These are phyloP conservation scores for Ophiobolus disseminans DNA, from an alignment of 2,329 filamentous ascomycete species.

Conservation along the genomic window DNA sequence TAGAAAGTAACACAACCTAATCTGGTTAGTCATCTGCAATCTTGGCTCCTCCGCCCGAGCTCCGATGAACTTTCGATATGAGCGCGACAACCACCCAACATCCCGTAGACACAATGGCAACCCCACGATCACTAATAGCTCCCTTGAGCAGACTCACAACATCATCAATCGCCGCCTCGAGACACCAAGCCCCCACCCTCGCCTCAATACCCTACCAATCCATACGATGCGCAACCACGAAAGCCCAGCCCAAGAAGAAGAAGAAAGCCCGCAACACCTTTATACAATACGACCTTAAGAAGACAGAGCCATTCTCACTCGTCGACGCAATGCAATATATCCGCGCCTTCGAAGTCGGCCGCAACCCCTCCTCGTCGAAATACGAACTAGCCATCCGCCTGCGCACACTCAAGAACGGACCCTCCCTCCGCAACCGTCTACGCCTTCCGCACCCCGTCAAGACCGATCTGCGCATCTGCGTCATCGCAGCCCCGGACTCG, in stretches of 20 bases:
- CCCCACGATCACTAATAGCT: conserved; percentile 42
- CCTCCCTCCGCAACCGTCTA: conserved; percentile 85
- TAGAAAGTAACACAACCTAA: too few relatives aligned
- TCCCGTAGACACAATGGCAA: conserved; percentile 39
- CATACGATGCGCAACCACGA: conserved; percentile 50
- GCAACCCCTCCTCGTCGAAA: conserved; percentile 73
- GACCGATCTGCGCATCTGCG: conserved; percentile 86
- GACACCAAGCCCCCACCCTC: conserved; percentile 29
- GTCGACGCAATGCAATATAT: conserved; percentile 97
- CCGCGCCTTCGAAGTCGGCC: conserved; percentile 89
- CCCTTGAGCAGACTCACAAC: conserved; percentile 41
- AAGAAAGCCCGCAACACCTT: conserved; percentile 73
- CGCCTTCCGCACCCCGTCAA: conserved; percentile 88
- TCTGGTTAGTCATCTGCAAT: conserved; percentile 1
- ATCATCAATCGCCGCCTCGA: conserved; percentile 25
- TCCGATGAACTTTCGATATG: conserved; percentile 35
- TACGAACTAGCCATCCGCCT: conserved; percentile 90
- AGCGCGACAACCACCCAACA: conserved; percentile 11
- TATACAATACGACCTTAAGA: conserved; percentile 67
- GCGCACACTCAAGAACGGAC: conserved; percentile 82
- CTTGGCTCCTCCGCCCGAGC: conserved; percentile 36
- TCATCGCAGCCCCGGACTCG: conserved; percentile 86
- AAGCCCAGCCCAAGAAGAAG: conserved; percentile 52
- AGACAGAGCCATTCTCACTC: conserved; percentile 77
- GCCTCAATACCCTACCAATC: conserved; percentile 44